phyloP scores from a whole-genome alignment of 768 basidiomycete species.

The Kwoniella pini region DNA sequence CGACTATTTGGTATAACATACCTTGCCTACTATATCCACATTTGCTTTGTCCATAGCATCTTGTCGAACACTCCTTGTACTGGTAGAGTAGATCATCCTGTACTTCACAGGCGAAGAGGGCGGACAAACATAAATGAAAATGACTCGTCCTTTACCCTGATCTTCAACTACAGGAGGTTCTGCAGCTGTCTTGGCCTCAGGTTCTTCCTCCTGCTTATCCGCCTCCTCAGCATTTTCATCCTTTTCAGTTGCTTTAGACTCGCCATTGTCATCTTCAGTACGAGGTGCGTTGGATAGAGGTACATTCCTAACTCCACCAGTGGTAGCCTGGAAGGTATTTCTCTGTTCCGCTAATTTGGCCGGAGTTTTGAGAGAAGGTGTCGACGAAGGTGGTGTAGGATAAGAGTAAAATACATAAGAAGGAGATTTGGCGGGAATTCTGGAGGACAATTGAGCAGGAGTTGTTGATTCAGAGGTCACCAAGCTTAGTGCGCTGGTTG shows the following conservation, averaged over 20 bases:
- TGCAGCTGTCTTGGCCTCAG: neutral
- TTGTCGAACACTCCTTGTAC: conserved; percentile 62
- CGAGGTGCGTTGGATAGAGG: conserved; percentile 14
- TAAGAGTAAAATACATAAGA: conserved; percentile 53
- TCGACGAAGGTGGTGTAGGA: conserved; percentile 39
- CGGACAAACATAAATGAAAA: conserved; percentile 92
- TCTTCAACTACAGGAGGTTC: conserved; percentile 5
- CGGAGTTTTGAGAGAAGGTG: conserved; percentile 16
- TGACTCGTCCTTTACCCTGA: conserved; percentile 51
- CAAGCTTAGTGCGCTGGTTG: conserved; percentile 26
- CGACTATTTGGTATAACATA: no score
- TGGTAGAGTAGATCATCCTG: conserved; percentile 86
- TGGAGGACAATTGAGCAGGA: conserved; percentile 41
- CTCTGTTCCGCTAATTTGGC: conserved; percentile 18
- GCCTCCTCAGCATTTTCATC: neutral
- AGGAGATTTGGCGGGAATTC: conserved; percentile 47
- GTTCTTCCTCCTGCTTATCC: neutral
- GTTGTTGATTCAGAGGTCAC: conserved; percentile 35
- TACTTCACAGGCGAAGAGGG: conserved; percentile 74
- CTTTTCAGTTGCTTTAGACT: neutral
- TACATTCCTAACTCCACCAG: conserved; percentile 37
- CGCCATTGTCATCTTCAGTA: conserved; percentile 2
- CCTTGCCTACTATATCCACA: conserved; percentile 57
- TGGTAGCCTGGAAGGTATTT: conserved; percentile 42
- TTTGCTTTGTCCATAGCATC: conserved; percentile 61